Percentiles rank a stretch among this genome's conserved stretches.
Conservation (phyloP, 2,329 filamentous ascomycete genomes). For the Tricladium varicosporioides region DNA sequence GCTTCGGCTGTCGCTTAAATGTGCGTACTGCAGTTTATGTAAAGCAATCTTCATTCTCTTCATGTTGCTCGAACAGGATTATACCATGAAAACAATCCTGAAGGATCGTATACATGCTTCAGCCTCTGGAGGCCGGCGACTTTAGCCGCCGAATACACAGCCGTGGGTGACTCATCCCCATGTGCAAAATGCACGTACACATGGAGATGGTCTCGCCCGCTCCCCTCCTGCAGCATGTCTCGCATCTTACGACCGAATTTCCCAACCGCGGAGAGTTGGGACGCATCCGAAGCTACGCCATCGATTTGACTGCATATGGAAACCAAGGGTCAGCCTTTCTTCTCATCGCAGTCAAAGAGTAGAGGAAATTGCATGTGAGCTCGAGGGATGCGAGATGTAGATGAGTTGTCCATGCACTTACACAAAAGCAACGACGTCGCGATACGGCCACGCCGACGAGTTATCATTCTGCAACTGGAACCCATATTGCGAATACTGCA, state of each 20-base stretch:
- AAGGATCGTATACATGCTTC: slow-evolving; percentile 1
- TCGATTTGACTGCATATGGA: neutral
- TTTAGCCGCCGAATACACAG: neutral
- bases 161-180: neutral
- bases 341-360: no score
- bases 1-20: no score
- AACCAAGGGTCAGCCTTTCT: no score
- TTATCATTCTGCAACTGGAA: neutral
- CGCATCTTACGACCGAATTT: neutral
- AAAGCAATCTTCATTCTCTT: neutral
- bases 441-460: neutral
- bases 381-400: neutral
- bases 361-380: no score
- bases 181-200: slow-evolving; percentile 1
- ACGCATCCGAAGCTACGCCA: neutral
- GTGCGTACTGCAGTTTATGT: no score
- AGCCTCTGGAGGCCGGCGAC: neutral
- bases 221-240: neutral
- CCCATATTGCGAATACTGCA: slow-evolving; percentile 1
- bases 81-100: neutral
- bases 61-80: neutral
- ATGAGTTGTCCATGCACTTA: neutral
- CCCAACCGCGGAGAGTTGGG: neutral
- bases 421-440: neutral
- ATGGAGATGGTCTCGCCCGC: neutral